Evolutionary conservation across 2,329 filamentous ascomycete genomes (phyloP).

Genomic region (Macroventuria anomochaeta): DNA sequence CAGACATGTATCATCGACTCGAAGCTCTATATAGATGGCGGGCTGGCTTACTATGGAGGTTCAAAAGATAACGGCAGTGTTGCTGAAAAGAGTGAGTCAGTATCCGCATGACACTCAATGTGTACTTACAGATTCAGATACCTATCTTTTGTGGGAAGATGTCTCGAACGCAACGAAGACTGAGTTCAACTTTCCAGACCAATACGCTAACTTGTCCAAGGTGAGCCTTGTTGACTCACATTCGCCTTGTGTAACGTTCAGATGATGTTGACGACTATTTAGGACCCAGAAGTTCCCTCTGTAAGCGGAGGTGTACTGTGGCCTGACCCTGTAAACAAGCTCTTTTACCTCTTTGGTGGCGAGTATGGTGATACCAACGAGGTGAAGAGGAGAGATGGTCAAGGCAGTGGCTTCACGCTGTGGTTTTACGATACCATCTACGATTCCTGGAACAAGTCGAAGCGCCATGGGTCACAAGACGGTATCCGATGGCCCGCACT

Average conservation of each 20-base stretch:
- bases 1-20: conserved; percentile 64
- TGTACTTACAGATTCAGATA: background rate
- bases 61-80: background rate
- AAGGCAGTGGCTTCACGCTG: conserved; percentile 47
- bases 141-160: background rate
- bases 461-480: conserved; percentile 7
- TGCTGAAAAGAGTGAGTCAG: background rate
- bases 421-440: conserved; percentile 63
- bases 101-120: background rate
- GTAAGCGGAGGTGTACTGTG: conserved; percentile 57
- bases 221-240: background rate
- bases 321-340: conserved; percentile 65
- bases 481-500: conserved; percentile 19
- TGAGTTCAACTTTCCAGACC: background rate
- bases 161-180: background rate
- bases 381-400: no score
- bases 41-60: conserved; percentile 57
- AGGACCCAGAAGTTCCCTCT: conserved; percentile 60
- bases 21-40: conserved; percentile 64
- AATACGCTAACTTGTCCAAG: background rate
- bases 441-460: conserved; percentile 61
- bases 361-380: conserved; percentile 49
- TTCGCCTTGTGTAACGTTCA: no score
- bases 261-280: no score
- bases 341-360: conserved; percentile 67